Conservation (phyloP, 106 monocot species). For the Dendrobium chrysotoxum region DNA sequence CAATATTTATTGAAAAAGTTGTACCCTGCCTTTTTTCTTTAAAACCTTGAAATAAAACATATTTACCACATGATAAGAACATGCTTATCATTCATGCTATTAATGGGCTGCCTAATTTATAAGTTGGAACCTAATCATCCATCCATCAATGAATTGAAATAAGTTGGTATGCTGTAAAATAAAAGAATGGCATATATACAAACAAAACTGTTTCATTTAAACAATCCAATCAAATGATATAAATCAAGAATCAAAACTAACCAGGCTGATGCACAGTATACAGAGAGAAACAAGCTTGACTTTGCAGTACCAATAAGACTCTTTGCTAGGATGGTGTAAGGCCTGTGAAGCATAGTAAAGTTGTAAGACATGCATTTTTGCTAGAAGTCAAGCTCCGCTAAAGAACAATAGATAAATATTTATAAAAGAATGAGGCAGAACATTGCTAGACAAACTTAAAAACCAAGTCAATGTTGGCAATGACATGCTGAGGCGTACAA, state of each 20-base stretch:
- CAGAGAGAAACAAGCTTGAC: conserved; percentile 94
- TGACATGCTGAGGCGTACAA: too few species aligned
- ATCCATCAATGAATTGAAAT: too few species aligned
- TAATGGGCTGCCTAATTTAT: too few species aligned
- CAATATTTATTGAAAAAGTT: too few species aligned
- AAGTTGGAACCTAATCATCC: too few species aligned
- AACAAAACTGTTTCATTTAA: not conserved
- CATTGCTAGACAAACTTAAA: too few species aligned
- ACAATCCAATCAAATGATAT: not conserved
- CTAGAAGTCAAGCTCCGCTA: not conserved
- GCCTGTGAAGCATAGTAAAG: conserved; percentile 31
- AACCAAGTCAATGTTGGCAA: too few species aligned
- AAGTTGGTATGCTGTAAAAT: not conserved
- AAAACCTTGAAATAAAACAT: too few species aligned
- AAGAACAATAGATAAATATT: not conserved
- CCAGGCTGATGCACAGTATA: conserved; percentile 93
- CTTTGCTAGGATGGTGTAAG: conserved; percentile 77
- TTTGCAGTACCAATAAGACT: conserved; percentile 79
- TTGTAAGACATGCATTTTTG: not conserved
- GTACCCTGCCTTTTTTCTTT: too few species aligned
- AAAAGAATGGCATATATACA: not conserved
- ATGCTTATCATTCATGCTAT: too few species aligned
- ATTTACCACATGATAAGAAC: too few species aligned
- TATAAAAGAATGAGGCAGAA: too few species aligned
- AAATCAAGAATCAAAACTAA: conserved; percentile 28